Base-by-base conservation (phyloP, 2,329 filamentous ascomycete species). In the Diaporthe helianthi region DNA sequence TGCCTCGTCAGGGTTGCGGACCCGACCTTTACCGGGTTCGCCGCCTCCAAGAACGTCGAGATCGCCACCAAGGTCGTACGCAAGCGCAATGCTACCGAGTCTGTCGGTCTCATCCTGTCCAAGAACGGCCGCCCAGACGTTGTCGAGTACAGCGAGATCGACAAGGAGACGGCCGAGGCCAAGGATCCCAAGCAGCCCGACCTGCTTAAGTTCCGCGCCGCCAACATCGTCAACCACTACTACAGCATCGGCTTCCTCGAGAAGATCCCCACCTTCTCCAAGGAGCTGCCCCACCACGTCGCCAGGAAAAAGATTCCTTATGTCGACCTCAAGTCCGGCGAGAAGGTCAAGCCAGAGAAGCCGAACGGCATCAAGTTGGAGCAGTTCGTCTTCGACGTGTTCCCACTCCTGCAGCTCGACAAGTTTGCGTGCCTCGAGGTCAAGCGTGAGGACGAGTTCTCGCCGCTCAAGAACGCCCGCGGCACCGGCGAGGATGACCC, bases 171-270 rank as follows among this genome's bases (percentile, higher is more conserved):
- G n/a, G 92, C 95, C 69, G 93, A 97, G 82, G 95, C 94, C 73
- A 89, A 91, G 78, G 96, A 99, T 78, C 82, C 91, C 67, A 92
- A 92, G 80, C 90, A 97, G 76, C 85, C 89, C 3, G 90, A 89
- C 69, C 85, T 98, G 66, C 90, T 99, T 78, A 97, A 95, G 82
- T 98, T 97, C 90, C 92, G 96, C 72, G 95, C 96, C 69, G 96
- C 95, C 77, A 99, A 99, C 85, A 99, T 99, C 76, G 96, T 99
- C 83, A 99, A 99, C 86, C 96, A 99, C 87, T 99, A 98, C 88
- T 99, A 99, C 85, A 97, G 93, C 55, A 95, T 94, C 85, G 84
- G 87, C 74, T 98, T 98, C 87, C 87, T 99, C 60, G 92, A 97
- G 80, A 91, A 89, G 73, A 97, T 98, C 75, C 94, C 96, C 69